These are phyloP conservation scores for Medicago truncatula DNA, from an alignment of 306 rosid species.

Conservation along the genomic window DNA sequence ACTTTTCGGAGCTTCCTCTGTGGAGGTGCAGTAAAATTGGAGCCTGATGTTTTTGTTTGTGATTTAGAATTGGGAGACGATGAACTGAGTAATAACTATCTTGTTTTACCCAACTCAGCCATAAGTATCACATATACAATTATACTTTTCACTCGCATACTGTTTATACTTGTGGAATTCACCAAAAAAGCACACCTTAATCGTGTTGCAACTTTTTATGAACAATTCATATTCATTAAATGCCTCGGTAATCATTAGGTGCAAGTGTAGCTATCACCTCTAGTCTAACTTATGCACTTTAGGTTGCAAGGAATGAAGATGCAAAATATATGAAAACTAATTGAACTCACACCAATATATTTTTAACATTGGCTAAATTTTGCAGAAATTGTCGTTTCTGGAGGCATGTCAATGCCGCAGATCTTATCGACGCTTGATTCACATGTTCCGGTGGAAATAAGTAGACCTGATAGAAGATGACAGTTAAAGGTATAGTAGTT, in stretches of 20 bases:
- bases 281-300: conserved; percentile 2
- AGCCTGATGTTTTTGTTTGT: conserved; percentile 5
- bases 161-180: conserved; percentile 13
- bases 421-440: conserved; percentile 73
- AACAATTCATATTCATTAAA: neutral
- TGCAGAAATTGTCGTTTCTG: conserved; percentile 96
- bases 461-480: conserved; percentile 66
- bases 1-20: conserved; percentile 10
- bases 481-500: conserved; percentile 38
- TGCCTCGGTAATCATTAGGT: neutral
- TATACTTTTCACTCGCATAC: conserved; percentile 9
- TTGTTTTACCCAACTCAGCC: neutral
- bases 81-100: neutral
- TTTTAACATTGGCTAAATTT: conserved; percentile 33
- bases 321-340: conserved; percentile 6
- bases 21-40: conserved; percentile 25
- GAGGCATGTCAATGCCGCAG: conserved; percentile 99
- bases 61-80: conserved; percentile 20
- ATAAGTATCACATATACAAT: neutral
- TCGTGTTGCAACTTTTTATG: conserved; percentile 13
- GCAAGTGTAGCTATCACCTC: conserved; percentile 3
- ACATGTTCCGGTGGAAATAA: conserved; percentile 57
- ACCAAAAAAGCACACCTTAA: neutral
- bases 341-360: neutral
- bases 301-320: conserved; percentile 22